Percentiles rank a stretch among this genome's conserved stretches.
phyloP scores from a whole-genome alignment of 1,284 basidiomycete genomes.

The Paramarasmius palmivorus region DNA sequence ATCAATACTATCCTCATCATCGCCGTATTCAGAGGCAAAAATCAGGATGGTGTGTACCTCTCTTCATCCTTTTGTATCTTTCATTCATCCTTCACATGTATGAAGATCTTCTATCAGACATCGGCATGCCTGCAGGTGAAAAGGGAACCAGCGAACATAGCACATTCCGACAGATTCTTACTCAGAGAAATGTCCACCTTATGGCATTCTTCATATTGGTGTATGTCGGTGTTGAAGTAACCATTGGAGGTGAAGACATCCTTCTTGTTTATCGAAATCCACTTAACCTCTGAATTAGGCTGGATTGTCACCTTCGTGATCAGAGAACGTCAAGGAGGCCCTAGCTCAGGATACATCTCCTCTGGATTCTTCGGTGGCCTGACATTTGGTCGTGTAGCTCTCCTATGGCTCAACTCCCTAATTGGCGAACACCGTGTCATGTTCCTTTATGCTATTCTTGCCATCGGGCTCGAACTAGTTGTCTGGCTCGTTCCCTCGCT shows the following conservation, averaged over 20 bases:
- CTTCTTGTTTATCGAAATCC: not conserved
- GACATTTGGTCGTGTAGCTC: constrained; percentile 25
- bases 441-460: constrained; percentile 20
- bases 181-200: constrained; percentile 38
- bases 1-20: constrained; percentile 37
- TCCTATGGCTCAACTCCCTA: constrained; percentile 28
- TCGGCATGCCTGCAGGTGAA: constrained; percentile 14
- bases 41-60: constrained; percentile 39
- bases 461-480: constrained; percentile 43
- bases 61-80: not conserved
- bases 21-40: constrained; percentile 46
- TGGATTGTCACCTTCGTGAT: constrained; percentile 45
- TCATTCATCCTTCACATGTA: not conserved
- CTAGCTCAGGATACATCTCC: constrained; percentile 31
- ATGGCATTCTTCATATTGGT: constrained; percentile 43
- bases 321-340: constrained; percentile 26
- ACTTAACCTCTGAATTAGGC: constrained; percentile 21
- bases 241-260: constrained; percentile 31
- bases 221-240: constrained; percentile 52
- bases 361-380: constrained; percentile 34
- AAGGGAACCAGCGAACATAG: constrained; percentile 19
- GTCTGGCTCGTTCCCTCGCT: constrained; percentile 52
- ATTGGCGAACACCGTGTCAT: constrained; percentile 23
- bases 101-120: constrained; percentile 13
- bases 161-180: constrained; percentile 41